Conservation (phyloP, 2,329 filamentous ascomycete species). For the Fusarium sarcochroum region DNA sequence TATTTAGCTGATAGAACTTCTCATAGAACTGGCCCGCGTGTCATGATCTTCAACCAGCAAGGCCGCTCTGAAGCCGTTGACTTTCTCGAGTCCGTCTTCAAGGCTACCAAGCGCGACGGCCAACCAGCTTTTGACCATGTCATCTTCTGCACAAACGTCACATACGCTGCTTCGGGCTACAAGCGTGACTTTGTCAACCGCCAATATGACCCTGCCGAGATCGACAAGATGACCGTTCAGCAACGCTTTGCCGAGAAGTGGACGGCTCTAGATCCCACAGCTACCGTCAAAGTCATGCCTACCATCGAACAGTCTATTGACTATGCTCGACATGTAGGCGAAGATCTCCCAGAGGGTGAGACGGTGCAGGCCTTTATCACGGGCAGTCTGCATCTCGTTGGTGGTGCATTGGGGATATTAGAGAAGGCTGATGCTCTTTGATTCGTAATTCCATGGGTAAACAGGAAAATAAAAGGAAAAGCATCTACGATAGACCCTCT, state of each 20-base stretch:
- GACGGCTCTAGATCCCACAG: slow-evolving; percentile 61
- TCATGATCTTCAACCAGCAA: slow-evolving; percentile 92
- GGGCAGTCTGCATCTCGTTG: slow-evolving; percentile 74
- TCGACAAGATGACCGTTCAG: slow-evolving; percentile 67
- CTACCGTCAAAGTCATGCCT: slow-evolving; percentile 62
- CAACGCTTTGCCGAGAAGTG: slow-evolving; percentile 67
- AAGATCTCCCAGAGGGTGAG: slow-evolving; percentile 50
- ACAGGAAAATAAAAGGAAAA: slow-evolving; percentile 14
- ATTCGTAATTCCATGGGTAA: slow-evolving; percentile 10
- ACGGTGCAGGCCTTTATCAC: slow-evolving; percentile 68
- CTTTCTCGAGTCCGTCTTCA: slow-evolving; percentile 65
- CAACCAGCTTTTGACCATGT: slow-evolving; percentile 74
- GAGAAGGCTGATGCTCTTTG: slow-evolving; percentile 62
- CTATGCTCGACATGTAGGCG: slow-evolving; percentile 57
- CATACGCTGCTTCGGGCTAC: slow-evolving; percentile 65
- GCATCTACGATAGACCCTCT: slow-evolving; percentile 53
- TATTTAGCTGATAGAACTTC: background rate
- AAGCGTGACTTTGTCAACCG: slow-evolving; percentile 71
- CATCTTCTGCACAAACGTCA: slow-evolving; percentile 86
- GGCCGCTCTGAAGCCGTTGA: slow-evolving; percentile 67
- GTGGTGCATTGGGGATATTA: slow-evolving; percentile 65
- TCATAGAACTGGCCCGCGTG: slow-evolving; percentile 56
- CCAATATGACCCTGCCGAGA: slow-evolving; percentile 65
- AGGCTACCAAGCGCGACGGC: slow-evolving; percentile 51
- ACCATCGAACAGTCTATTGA: slow-evolving; percentile 70